A percentile compares a stretch with the other conserved stretches of the same genome.
Evolutionary conservation across 2,329 filamentous ascomycete species (phyloP).

Genomic region (Emergomyces africanus): DNA sequence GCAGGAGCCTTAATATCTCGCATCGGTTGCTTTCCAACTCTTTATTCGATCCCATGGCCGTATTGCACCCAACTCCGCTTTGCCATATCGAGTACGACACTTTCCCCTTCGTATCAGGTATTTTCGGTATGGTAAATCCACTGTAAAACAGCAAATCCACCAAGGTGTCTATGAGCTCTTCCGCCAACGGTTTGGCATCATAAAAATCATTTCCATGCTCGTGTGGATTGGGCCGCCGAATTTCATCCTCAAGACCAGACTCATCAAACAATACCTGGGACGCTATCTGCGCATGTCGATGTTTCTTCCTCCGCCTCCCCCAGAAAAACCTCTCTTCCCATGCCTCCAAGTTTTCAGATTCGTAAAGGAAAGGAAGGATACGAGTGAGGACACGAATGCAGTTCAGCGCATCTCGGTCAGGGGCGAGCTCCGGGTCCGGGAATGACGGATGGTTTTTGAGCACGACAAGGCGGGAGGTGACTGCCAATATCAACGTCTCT

Average conservation of each 20-base stretch:
- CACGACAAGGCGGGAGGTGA: constrained; percentile 69
- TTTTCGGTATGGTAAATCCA: constrained; percentile 70
- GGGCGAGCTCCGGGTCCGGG: constrained; percentile 72
- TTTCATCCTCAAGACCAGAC: constrained; percentile 40
- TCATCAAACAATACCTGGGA: constrained; percentile 79
- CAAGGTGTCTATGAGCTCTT: constrained; percentile 83
- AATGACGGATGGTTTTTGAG: constrained; percentile 84
- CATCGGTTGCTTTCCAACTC: constrained; percentile 88
- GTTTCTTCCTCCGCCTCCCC: constrained; percentile 59
- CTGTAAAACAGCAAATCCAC: constrained; percentile 84
- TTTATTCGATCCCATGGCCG: constrained; percentile 72
- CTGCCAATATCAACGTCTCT: constrained; percentile 72
- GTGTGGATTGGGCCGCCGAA: constrained; percentile 26
- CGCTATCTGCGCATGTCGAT: constrained; percentile 50
- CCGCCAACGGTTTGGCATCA: constrained; percentile 73
- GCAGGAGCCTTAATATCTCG: constrained; percentile 73
- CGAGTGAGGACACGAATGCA: constrained; percentile 86
- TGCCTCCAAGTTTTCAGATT: constrained; percentile 63
- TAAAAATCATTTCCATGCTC: constrained; percentile 53
- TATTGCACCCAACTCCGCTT: constrained; percentile 92
- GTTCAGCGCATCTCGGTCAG: constrained; percentile 78
- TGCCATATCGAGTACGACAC: constrained; percentile 95
- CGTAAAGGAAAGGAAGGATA: constrained; percentile 81
- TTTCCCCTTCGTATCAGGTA: constrained; percentile 59
- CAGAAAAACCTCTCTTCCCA: constrained; percentile 97